Base-by-base conservation (phyloP, 2,329 filamentous ascomycete species). In the Nemania bipapillata region DNA sequence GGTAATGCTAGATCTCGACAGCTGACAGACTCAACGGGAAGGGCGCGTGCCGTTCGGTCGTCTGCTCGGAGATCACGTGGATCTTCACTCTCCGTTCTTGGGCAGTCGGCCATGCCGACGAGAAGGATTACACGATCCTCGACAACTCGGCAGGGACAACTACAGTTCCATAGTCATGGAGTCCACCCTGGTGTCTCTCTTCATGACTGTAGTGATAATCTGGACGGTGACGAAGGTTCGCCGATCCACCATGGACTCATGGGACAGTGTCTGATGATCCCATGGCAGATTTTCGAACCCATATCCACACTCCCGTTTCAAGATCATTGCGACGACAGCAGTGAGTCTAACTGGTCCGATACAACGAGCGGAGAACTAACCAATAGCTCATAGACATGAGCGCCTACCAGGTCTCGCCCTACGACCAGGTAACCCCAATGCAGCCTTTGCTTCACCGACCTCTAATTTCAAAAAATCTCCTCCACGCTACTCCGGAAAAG, bases 401-500 rank as follows among this genome's bases (percentile, higher is more conserved):
- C 77, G 74, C 20, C 72, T 83, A 37, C 80, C 80, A 22, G 75
- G 77, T 4, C 75, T 83, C 20, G 79, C 79, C 47, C 72, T 81
- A 24, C 73, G 76, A 66, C 74, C 77, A 37, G 77, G 81, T 9
- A 80, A 82, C 57, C 78, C 81, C 17, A 83, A 80, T 65, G 70
- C 82, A 35, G 74, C 74, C 28, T 76, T 78, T 55, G 68, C 71
- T 9, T 77, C 78, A 22, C 72, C 79, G 2, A 76, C 70, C 8
- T 66, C 73, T n/a, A 64, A 66, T 24, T 63, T 75, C 26, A 80
- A 78, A 40, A 72, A 69, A 66, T 73, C 76, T 8, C 69, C 73
- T 2, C 53, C 75, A 28, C 70, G 68, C 8, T 76, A 73, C 60
- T 63, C 59, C 50, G 76, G 75, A 52, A 80, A 80, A 57, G 79